Base-by-base conservation (phyloP, 1,284 basidiomycete species). In the Boletus semigastroideus region DNA sequence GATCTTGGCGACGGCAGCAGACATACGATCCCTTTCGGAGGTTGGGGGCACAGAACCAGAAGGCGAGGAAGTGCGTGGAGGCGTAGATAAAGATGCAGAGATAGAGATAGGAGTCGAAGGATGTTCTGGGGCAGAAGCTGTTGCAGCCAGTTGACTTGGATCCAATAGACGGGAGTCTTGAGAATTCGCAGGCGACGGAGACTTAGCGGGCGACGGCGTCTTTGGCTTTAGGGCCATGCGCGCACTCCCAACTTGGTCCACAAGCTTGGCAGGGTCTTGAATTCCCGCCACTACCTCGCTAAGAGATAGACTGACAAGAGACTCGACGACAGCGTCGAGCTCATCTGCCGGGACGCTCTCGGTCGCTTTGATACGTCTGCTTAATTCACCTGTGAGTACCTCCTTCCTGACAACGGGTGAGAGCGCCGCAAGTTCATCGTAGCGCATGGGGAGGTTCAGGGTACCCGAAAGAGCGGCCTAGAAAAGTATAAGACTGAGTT, bases 331-430 rank as follows among this genome's bases (percentile, higher is more conserved):
- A 1, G 69, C 61, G 37, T 87, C 82, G 12, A 91, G 68, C 46
- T 88, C 84, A 14, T 76, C 67, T 2, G 74, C 60, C 12, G 79
- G 69, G 10, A 87, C 76, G 16, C 70, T 64, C 34, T 78, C 78
- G 62, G 81, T 72, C 7, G 73, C 66, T 64, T 82, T 86, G 60
- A 94, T 77, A 10, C 88, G 83, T 49, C 90, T 79, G 59, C 78
- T 86, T 34, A 94, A 75, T 64, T 93, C 91, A 40, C 90, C 91
- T 0, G 86, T 83, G 17, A 94, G 76, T 11, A 93, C 86, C 63
- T 92, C 90, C 65, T 86, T 87, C 56, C 91, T 82, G 14, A 93
- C 88, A 16, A 91, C 89, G 13, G 88, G 87, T 16, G 89, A 91
- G 46, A 94, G 74, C 0, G 84, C 79, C 0, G 87, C 78, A 17